Percentiles rank a stretch among this genome's conserved stretches.
These are phyloP conservation scores for Bathelium albidoporum DNA, from an alignment of 495 filamentous ascomycete species.

Conservation along the genomic window DNA sequence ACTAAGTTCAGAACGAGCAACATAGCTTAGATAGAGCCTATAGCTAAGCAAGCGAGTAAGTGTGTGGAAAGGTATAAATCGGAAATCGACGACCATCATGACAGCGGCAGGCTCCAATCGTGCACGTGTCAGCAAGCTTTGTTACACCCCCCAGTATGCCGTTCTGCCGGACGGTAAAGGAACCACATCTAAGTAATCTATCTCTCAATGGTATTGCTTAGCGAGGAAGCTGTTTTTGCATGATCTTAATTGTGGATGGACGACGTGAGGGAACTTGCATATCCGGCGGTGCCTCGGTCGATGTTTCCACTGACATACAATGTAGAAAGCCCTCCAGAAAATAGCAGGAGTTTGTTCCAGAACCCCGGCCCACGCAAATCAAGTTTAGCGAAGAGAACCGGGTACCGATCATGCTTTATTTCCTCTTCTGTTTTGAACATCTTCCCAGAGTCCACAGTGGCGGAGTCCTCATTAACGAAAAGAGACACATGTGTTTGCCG, in stretches of 20 bases:
- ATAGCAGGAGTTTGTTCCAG: neutral
- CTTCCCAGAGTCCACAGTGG: neutral
- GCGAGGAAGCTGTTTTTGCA: neutral
- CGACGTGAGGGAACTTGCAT: neutral
- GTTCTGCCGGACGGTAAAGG: no score
- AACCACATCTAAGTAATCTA: no score
- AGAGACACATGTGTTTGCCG: neutral
- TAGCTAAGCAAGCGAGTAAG: no score
- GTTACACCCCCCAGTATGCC: no score
- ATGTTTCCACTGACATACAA: neutral
- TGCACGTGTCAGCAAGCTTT: no score
- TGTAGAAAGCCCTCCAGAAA: neutral
- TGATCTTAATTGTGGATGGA: neutral
- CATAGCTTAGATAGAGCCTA: no score
- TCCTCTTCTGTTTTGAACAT: constrained; percentile 2
- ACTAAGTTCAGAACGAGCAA: no score
- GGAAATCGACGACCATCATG: no score
- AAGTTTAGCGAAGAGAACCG: neutral
- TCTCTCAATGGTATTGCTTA: no score
- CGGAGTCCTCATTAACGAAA: neutral
- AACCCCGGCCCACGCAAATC: neutral
- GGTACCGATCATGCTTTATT: neutral
- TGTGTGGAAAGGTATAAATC: no score
- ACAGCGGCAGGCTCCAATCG: no score
- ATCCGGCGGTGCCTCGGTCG: neutral